Conservation (phyloP, 352 stramenopile genomes). For the Globisporangium canariense region DNA sequence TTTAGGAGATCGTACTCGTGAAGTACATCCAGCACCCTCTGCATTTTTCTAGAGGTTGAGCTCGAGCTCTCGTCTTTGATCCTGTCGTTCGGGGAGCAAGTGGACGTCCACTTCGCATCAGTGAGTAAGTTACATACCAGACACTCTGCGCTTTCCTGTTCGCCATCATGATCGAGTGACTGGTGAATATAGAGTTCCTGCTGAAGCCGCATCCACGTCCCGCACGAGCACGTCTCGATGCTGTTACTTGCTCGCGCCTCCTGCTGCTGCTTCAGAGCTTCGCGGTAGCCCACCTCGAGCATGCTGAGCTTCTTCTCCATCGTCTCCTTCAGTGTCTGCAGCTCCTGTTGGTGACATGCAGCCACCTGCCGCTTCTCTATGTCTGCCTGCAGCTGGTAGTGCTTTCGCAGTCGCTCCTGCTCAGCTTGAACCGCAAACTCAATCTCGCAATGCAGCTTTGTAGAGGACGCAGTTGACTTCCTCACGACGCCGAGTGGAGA, state of each 20-base stretch:
- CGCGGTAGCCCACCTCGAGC: conserved; percentile 38
- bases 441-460: conserved; percentile 42
- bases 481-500: not conserved
- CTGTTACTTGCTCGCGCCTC: not conserved
- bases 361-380: conserved; percentile 28
- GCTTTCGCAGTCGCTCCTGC: conserved; percentile 32
- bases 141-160: conserved; percentile 1
- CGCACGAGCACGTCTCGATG: conserved; percentile 16
- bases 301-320: conserved; percentile 52
- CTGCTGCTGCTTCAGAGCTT: conserved; percentile 13
- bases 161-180: conserved; percentile 10
- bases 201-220: conserved; percentile 16
- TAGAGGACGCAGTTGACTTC: not conserved
- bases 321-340: conserved; percentile 20
- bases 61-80: not conserved
- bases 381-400: conserved; percentile 36
- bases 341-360: conserved; percentile 21
- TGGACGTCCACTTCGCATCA: conserved; percentile 1
- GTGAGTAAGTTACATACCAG: conserved; percentile 14
- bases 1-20: conserved; percentile 14
- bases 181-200: conserved; percentile 18
- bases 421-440: conserved; percentile 45
- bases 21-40: conserved; percentile 8
- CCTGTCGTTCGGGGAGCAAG: not conserved
- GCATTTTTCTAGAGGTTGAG: not conserved